phyloP scores from a whole-genome alignment of 139 green algal genomes.

The Penium margaritaceum region DNA sequence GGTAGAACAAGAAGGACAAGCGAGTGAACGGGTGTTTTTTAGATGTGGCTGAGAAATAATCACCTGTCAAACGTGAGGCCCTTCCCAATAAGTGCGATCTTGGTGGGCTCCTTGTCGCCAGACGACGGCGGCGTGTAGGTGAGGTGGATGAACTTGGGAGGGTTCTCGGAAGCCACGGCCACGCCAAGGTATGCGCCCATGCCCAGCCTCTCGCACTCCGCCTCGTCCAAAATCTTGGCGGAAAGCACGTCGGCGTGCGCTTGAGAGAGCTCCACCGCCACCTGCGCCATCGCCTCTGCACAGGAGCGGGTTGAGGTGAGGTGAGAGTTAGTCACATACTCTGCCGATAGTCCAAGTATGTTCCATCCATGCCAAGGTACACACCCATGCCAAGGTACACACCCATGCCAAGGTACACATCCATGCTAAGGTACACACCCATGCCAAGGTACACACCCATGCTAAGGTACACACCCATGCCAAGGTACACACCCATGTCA shows the following conservation, averaged over 20 bases:
- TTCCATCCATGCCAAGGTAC: too few relatives aligned
- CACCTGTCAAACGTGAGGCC: constrained; percentile 79
- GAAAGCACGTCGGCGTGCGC: constrained; percentile 54
- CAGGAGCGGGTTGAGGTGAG: too few relatives aligned
- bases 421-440: too few relatives aligned
- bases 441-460: too few relatives aligned
- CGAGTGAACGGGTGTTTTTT: too few relatives aligned
- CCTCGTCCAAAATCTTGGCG: constrained; percentile 73
- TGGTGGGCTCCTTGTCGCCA: constrained; percentile 30
- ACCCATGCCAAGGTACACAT: too few relatives aligned
- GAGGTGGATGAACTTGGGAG: constrained; percentile 94
- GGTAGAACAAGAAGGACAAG: too few relatives aligned
- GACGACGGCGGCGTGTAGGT: constrained; percentile 67
- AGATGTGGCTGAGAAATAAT: constrained; percentile 86
- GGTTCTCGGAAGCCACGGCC: constrained; percentile 65
- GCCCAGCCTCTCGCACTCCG: constrained; percentile 70
- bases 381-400: too few relatives aligned
- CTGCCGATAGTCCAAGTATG: too few relatives aligned
- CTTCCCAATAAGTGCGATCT: constrained; percentile 82
- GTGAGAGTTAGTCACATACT: too few relatives aligned
- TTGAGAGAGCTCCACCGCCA: constrained; percentile 59
- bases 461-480: too few relatives aligned
- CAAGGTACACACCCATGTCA: too few relatives aligned
- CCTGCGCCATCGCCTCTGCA: constrained; percentile 57
- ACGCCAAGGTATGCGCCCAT: constrained; percentile 95